These are phyloP conservation scores for Gaultheria prostrata DNA, from an alignment of 148 eudicot species.

Conservation along the genomic window DNA sequence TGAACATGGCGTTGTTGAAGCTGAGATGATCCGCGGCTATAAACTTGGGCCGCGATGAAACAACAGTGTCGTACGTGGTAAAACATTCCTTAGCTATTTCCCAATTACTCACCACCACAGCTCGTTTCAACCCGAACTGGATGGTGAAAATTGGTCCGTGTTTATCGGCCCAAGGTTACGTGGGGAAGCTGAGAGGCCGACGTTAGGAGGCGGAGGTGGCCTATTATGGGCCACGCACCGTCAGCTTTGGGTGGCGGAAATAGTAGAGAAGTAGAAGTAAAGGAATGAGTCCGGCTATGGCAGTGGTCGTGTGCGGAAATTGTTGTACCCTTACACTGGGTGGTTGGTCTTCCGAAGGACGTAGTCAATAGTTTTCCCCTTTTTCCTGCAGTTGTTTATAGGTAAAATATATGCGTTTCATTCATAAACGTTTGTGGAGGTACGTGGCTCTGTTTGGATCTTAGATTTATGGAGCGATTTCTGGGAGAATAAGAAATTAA, in stretches of 20 bases:
- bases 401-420: slow-evolving; percentile 33
- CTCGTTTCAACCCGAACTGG: not conserved
- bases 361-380: slow-evolving; percentile 49
- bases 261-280: not conserved
- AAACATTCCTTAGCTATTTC: slow-evolving; percentile 17
- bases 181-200: slow-evolving; percentile 7
- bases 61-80: not conserved
- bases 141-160: slow-evolving; percentile 21
- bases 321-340: slow-evolving; percentile 71
- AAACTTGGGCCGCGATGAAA: not conserved
- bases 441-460: not conserved
- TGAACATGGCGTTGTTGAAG: slow-evolving; percentile 9
- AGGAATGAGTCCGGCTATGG: not conserved
- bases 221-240: slow-evolving; percentile 24
- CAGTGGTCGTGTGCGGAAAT: slow-evolving; percentile 25
- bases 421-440: not conserved
- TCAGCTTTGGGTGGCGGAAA: not conserved
- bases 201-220: slow-evolving; percentile 19
- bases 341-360: slow-evolving; percentile 88
- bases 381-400: slow-evolving; percentile 48
- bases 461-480: not conserved
- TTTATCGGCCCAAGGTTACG: slow-evolving; percentile 15
- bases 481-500: not conserved
- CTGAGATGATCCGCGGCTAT: not conserved
- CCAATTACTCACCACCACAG: slow-evolving; percentile 17